phyloP scores from a whole-genome alignment of 2,329 filamentous ascomycete genomes.

The Hirsutella thompsonii region DNA sequence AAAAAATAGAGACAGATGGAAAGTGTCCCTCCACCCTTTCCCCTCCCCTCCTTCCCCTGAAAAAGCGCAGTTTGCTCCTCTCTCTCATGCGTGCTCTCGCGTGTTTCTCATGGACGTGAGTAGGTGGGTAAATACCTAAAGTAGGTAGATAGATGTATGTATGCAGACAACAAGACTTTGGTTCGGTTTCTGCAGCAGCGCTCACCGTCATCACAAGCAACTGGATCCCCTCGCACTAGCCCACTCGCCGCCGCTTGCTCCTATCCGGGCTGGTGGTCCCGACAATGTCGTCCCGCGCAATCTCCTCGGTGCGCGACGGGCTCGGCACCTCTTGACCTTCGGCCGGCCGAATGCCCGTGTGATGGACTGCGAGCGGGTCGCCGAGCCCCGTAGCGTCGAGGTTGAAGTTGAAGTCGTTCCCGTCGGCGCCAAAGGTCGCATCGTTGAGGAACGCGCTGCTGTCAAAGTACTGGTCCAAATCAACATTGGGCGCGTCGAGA shows the following conservation, averaged over 20 bases:
- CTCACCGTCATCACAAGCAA: neutral
- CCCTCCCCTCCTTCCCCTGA: no score
- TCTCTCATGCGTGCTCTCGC: no score
- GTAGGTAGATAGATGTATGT: no score
- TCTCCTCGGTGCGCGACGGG: constrained; percentile 37
- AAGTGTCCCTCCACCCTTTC: no score
- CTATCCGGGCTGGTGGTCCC: constrained; percentile 12
- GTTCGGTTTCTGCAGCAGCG: no score
- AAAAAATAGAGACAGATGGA: no score
- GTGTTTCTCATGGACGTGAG: no score
- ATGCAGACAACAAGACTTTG: no score
- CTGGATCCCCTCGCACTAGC: constrained; percentile 5
- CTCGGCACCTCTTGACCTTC: constrained; percentile 26
- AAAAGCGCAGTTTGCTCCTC: no score
- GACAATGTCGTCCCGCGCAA: constrained; percentile 27
- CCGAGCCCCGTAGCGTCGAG: constrained; percentile 21
- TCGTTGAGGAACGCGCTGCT: constrained; percentile 26
- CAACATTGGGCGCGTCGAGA: constrained; percentile 25
- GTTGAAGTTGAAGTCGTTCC: constrained; percentile 38
- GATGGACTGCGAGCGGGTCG: constrained; percentile 4
- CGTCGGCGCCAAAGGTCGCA: constrained; percentile 26
- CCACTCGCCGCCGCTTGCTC: constrained; percentile 25
- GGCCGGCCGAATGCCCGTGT: neutral
- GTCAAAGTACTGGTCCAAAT: constrained; percentile 39
- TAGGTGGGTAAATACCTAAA: no score